phyloP scores from a whole-genome alignment of 2,329 filamentous ascomycete genomes.

The Fusarium sp. region DNA sequence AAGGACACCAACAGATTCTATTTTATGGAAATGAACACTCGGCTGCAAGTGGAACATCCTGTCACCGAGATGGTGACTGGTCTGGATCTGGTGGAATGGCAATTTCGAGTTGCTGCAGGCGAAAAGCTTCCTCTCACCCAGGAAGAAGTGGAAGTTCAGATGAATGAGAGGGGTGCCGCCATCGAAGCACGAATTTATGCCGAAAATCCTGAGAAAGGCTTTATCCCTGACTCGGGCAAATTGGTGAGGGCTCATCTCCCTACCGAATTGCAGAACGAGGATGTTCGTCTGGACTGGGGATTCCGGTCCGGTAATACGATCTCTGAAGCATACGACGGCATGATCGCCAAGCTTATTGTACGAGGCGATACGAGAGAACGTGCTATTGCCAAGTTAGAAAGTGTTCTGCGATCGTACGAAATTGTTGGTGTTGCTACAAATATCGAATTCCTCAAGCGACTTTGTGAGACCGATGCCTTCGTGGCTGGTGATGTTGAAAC shows the following conservation, averaged over 20 bases:
- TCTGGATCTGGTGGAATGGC: conserved; percentile 90
- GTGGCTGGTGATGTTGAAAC: conserved; percentile 92
- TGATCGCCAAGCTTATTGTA: conserved; percentile 98
- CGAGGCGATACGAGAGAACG: conserved; percentile 81
- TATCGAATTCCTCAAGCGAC: conserved; percentile 92
- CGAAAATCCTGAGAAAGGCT: conserved; percentile 91
- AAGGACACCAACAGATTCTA: conserved; percentile 84
- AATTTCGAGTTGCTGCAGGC: conserved; percentile 79
- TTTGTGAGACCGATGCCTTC: conserved; percentile 86
- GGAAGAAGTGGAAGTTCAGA: conserved; percentile 77
- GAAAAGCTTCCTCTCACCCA: conserved; percentile 69
- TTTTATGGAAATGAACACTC: conserved; percentile 87
- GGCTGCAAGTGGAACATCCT: conserved; percentile 96
- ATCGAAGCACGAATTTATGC: conserved; percentile 98
- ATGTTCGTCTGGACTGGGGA: conserved; percentile 91
- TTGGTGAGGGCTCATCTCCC: conserved; percentile 87
- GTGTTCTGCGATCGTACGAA: conserved; percentile 88
- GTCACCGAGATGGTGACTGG: conserved; percentile 81
- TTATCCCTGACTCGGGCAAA: conserved; percentile 92
- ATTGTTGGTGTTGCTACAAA: conserved; percentile 94
- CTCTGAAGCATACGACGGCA: conserved; percentile 95
- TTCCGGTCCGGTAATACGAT: conserved; percentile 93
- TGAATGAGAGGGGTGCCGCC: conserved; percentile 82
- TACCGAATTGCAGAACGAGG: conserved; percentile 65
- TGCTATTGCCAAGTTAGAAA: conserved; percentile 83